Evolutionary conservation across 2,329 filamentous ascomycete genomes (phyloP).

Genomic region (Sclerotinia glacialis): DNA sequence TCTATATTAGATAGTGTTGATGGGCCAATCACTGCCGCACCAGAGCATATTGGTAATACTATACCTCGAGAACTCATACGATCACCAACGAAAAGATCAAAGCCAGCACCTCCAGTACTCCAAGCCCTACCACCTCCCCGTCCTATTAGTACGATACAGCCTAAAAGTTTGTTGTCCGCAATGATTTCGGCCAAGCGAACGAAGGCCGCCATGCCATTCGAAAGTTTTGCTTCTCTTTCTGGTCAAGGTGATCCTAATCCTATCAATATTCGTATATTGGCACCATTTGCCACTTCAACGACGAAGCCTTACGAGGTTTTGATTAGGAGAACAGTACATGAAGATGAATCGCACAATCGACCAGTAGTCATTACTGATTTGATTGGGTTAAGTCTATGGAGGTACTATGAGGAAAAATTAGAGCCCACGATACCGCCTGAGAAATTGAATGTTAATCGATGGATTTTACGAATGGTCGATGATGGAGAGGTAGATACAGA

Average conservation of each 20-base stretch:
- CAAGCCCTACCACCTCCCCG: slow-evolving; percentile 68
- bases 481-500: slow-evolving; percentile 83
- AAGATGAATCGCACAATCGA: slow-evolving; percentile 59
- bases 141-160: slow-evolving; percentile 64
- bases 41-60: slow-evolving; percentile 61
- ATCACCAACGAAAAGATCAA: slow-evolving; percentile 63
- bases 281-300: slow-evolving; percentile 64
- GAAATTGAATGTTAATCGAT: slow-evolving; percentile 76
- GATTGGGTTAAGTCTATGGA: slow-evolving; percentile 76
- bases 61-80: slow-evolving; percentile 59
- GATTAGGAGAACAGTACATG: slow-evolving; percentile 66
- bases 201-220: slow-evolving; percentile 68
- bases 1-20: slow-evolving; percentile 65
- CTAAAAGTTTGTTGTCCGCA: slow-evolving; percentile 68
- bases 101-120: slow-evolving; percentile 55
- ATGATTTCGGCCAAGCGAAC: slow-evolving; percentile 70
- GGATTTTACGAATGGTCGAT: slow-evolving; percentile 80
- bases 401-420: slow-evolving; percentile 73
- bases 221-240: slow-evolving; percentile 71
- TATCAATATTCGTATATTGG: slow-evolving; percentile 73
- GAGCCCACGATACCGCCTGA: slow-evolving; percentile 63
- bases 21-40: slow-evolving; percentile 53
- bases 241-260: slow-evolving; percentile 77
- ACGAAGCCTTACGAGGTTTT: slow-evolving; percentile 68
- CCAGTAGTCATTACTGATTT: slow-evolving; percentile 73